Evolutionary conservation across 2,329 filamentous ascomycete species (phyloP).

Genomic region (Amesomyces nigricolor): DNA sequence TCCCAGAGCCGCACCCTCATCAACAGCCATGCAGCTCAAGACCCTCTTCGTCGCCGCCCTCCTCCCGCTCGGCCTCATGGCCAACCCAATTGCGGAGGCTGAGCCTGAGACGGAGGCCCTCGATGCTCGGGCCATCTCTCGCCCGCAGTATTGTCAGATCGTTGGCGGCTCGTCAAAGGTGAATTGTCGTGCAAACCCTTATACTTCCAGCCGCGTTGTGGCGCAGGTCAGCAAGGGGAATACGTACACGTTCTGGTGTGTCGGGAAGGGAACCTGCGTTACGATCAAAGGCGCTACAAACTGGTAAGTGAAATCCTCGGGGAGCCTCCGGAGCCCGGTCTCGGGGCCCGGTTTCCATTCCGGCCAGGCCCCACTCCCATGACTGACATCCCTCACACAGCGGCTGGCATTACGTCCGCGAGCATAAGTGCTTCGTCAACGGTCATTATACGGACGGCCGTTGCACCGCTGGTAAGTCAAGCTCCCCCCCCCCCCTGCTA

Average conservation of each 20-base stretch:
- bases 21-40: background rate
- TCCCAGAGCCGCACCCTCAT: background rate
- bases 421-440: conserved; percentile 4
- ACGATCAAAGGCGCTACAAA: conserved; percentile 5
- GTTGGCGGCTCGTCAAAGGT: background rate
- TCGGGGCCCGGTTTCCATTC: too few relatives aligned
- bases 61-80: background rate
- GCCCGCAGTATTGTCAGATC: conserved; percentile 4
- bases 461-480: background rate
- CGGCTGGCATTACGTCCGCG: conserved; percentile 3
- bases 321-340: too few relatives aligned
- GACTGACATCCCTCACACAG: background rate
- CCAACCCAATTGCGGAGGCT: background rate
- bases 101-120: background rate
- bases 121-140: background rate
- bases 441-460: conserved; percentile 1
- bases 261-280: background rate
- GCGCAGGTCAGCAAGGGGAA: background rate
- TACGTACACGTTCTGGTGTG: conserved; percentile 4
- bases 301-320: background rate
- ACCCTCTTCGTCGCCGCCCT: background rate
- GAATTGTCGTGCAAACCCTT: background rate
- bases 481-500: too few relatives aligned
- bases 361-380: too few relatives aligned
- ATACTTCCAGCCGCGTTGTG: background rate